phyloP scores from a whole-genome alignment of 768 basidiomycete species.

The Peribolospora baueri region DNA sequence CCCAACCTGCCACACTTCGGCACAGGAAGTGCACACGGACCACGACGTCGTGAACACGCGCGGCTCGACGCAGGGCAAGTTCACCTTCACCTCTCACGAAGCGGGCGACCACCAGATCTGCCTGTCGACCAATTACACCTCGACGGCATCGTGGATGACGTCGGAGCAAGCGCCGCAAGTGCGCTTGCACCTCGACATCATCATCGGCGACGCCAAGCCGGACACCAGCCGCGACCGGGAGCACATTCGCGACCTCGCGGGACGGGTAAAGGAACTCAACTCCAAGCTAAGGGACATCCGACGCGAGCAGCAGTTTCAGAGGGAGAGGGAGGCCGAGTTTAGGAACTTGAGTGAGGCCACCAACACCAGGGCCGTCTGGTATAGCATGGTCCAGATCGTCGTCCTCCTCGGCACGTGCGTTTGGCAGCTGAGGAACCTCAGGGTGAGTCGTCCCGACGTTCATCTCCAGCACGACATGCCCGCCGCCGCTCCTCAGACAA shows the following conservation, averaged over 20 bases:
- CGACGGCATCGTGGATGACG: too few species aligned
- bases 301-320: constrained; percentile 89
- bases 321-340: constrained; percentile 79
- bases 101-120: constrained; percentile 95
- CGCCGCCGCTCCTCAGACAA: too few species aligned
- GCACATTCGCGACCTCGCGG: constrained; percentile 56
- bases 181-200: constrained; percentile 78
- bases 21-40: constrained; percentile 59
- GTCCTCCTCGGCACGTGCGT: constrained; percentile 61
- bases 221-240: constrained; percentile 69
- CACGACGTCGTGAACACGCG: constrained; percentile 65
- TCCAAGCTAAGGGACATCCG: constrained; percentile 76
- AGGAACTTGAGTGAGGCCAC: constrained; percentile 68
- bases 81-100: constrained; percentile 94
- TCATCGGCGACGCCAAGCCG: constrained; percentile 64
- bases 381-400: constrained; percentile 63
- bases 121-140: constrained; percentile 66
- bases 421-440: constrained; percentile 84
- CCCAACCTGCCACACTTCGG: too few species aligned
- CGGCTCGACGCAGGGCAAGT: constrained; percentile 72
- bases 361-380: constrained; percentile 86
- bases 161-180: constrained; percentile 35
- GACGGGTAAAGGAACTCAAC: constrained; percentile 76
- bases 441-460: constrained; percentile 28
- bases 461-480: too few species aligned